Evolutionary conservation across 1,284 basidiomycete species (phyloP).

Genomic region (Trichosporon sp.): DNA sequence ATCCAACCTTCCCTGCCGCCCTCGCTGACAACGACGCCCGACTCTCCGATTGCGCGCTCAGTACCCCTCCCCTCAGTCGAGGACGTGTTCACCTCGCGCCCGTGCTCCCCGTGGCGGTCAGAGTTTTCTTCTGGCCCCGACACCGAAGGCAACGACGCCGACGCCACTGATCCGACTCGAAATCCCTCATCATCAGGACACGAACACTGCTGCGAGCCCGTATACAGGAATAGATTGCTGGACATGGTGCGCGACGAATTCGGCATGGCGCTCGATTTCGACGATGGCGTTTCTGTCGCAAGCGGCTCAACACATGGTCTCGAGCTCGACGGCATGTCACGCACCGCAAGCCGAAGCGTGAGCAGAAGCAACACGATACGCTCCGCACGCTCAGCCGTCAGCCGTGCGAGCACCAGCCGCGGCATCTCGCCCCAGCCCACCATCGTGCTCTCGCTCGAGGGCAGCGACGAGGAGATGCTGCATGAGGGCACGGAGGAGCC

Average conservation of each 20-base stretch:
- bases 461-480: background rate
- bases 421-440: background rate
- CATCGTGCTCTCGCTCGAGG: background rate
- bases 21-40: background rate
- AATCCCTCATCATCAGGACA: too few species aligned
- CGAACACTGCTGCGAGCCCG: background rate
- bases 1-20: background rate
- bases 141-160: background rate
- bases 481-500: background rate
- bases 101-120: background rate
- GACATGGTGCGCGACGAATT: constrained; percentile 1
- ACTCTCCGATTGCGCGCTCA: background rate
- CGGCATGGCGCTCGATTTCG: background rate
- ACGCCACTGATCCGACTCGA: background rate
- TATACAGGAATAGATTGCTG: background rate
- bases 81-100: background rate
- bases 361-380: background rate
- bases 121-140: background rate
- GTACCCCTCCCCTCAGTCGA: background rate
- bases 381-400: background rate
- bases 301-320: background rate
- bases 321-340: background rate
- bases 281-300: background rate
- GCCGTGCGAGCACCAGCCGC: background rate
- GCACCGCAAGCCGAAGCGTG: background rate